A percentile compares a stretch with the other conserved stretches of the same genome.
phyloP scores from a whole-genome alignment of 78 protist genomes.

The Blattamonas nauphoetae region DNA sequence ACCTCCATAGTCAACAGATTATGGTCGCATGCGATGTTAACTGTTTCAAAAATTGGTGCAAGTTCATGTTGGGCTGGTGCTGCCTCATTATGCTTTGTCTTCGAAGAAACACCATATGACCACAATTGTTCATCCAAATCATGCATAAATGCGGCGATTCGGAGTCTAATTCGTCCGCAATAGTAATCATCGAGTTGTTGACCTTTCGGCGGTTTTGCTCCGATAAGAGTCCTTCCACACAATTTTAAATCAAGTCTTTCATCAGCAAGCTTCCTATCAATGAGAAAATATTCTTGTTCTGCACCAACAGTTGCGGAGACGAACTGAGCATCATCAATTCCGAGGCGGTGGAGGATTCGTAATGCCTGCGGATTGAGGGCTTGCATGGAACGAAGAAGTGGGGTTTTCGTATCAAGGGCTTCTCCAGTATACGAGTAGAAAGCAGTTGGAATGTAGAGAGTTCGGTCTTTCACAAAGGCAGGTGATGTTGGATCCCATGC shows the following conservation, averaged over 20 bases:
- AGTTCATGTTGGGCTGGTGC: conserved; percentile 87
- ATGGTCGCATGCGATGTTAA: conserved; percentile 64
- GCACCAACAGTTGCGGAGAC: conserved; percentile 46
- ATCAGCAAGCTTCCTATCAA: conserved; percentile 55
- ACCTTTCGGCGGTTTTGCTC: conserved; percentile 54
- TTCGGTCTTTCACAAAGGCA: conserved; percentile 46
- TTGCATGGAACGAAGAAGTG: conserved; percentile 72
- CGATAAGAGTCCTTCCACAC: conserved; percentile 63
- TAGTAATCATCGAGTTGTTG: conserved; percentile 82
- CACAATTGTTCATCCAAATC: conserved; percentile 60
- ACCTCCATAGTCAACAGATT: conserved; percentile 75
- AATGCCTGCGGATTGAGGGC: too few species aligned
- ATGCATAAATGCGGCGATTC: conserved; percentile 32
- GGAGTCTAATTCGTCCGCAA: conserved; percentile 55
- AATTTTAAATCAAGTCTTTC: conserved; percentile 65
- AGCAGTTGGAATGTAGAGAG: conserved; percentile 57
- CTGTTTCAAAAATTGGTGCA: conserved; percentile 68
- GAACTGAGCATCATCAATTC: conserved; percentile 24
- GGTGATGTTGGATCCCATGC: conserved; percentile 74
- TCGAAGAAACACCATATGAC: conserved; percentile 68
- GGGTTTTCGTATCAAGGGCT: conserved; percentile 78
- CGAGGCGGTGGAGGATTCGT: conserved; percentile 9
- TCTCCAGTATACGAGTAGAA: conserved; percentile 60
- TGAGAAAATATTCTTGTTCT: conserved; percentile 80
- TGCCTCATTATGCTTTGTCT: conserved; percentile 78